Base-by-base conservation (phyloP, 371 early-diverging fungal genomes). In the Mortierella sp. region DNA sequence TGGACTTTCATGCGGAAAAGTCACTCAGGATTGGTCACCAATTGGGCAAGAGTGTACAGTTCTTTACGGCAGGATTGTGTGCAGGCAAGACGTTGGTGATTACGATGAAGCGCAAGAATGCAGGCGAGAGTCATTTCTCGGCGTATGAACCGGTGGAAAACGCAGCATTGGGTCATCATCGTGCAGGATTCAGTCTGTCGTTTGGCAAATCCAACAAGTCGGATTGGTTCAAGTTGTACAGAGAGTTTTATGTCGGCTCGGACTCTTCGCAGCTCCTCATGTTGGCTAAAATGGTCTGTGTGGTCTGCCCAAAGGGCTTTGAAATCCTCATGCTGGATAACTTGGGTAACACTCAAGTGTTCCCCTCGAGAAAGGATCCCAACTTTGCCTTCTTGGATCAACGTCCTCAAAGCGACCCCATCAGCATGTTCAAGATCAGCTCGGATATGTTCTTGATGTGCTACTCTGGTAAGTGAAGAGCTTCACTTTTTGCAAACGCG, bases 301-400 rank as follows among this genome's bases (percentile, higher is more conserved):
- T 96, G 13, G 95, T 95, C 6, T 95, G 96, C 71, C 82, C 84
- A 4, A 34, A 91, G 60, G 98, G 98, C 0, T 96, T 96, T 78
- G 98, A 97, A 71, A 86, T 97, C 43, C 89, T 97, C 39, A 93
- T 96, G 69, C 63, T 96, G 58, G 91, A 93, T 7, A 85, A 92
- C 2, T 81, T 95, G 45, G 45, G 57, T 27, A 85, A 89, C 45
- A 94, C 94, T 6, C 93, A 92, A 63, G 77, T 69, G 34, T 76
- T 64, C 66, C 77, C 77, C 1, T 41, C 53, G 46, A 46, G 58
- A 19, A 45, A 49, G 63, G 95, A 97, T 71, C 89, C 93, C 12
- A 84, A 81, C 8, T 95, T 94, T 81, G 85, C 86, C 13, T 84
- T 88, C 54, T 86, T 96, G 58, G 87, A 90, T 39, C 91, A 86